Base-by-base conservation (phyloP, 345 rosid genomes). In the Camelina laxa region DNA sequence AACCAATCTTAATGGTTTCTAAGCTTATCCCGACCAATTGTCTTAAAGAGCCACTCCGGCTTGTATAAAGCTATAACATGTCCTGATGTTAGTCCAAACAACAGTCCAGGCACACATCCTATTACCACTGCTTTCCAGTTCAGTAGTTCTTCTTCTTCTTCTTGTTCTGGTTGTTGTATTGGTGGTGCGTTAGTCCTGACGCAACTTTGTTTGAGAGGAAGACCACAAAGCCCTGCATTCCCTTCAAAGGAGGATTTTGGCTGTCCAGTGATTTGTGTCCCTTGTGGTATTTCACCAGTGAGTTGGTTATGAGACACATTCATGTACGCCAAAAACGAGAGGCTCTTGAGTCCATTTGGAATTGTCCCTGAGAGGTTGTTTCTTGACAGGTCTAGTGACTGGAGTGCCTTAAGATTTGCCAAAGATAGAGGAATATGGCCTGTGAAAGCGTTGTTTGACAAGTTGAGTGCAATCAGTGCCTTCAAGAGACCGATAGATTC, bases 401-500 rank as follows among this genome's bases (percentile, higher is more conserved):
- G 21, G 10, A 57, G 41, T 20, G 9, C 61, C 12, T 6, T 31
- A 7, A 31, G 13, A 39, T 63, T 73, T 2, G 36, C 69, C 16
- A 73, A 63, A 53, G 70, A 73, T 7, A 73, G 6, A 27, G 76
- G 70, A 30, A 72, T 72, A 2, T 61, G 51, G 1, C 75, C 69
- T 11, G 61, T 38, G 53, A 72, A 72, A 7, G 53, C 68, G 19
- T 73, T 73, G 63, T 41, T 73, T 0, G 76, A 73, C 20, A 73
- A 73, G 69, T 63, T 73, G 21, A 73, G 63, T 13, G 76, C 76
- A 63, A 73, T 73, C 36, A 73, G 6, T 39, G n/a, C 54, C 69
- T 62, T 72, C 62, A 72, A 72, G 3, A 72, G 55, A 63, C 76
- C 69, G 14, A 64, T 47, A 15, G 69, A 64, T n/a, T 64, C 69